These are phyloP conservation scores for Xylariaceae sp. DNA, from an alignment of 2,329 filamentous ascomycete species.

Conservation along the genomic window DNA sequence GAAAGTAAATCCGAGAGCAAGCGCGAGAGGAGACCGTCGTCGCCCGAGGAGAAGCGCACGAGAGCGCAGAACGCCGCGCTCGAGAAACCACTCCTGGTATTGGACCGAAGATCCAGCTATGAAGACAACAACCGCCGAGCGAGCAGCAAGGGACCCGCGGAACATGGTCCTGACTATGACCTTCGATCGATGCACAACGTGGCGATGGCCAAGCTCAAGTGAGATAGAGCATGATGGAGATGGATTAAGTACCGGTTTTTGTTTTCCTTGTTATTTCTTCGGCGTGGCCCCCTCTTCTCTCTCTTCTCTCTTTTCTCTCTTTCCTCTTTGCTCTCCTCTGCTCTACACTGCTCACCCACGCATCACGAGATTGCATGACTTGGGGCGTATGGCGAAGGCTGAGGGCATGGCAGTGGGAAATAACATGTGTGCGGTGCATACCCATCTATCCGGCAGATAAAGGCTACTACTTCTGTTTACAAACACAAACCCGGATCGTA, in stretches of 20 bases:
- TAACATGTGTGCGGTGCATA: no score
- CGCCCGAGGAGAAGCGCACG: background rate
- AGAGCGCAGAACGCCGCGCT: background rate
- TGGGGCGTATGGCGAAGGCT: slow-evolving; percentile 27
- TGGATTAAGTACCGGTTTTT: no score
- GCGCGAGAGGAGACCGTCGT: background rate
- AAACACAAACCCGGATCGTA: no score
- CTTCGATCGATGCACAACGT: slow-evolving; percentile 31
- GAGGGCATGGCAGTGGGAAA: background rate
- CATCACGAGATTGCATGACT: slow-evolving; percentile 21
- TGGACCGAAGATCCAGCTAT: background rate
- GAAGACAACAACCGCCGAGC: slow-evolving; percentile 13
- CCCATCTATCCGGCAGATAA: no score
- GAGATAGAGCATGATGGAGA: background rate
- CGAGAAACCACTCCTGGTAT: background rate
- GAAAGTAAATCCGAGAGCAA: background rate
- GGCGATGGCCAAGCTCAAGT: slow-evolving; percentile 30
- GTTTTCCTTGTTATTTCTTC: no score
- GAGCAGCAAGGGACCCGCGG: background rate
- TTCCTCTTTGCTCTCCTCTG: slow-evolving; percentile 9
- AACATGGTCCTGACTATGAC: slow-evolving; percentile 24
- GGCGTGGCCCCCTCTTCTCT: no score
- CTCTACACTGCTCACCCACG: slow-evolving; percentile 6
- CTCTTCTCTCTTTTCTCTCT: no score
- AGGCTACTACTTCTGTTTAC: no score